Conservation (phyloP, 129 eudicot species). For the Sambucus nigra region DNA sequence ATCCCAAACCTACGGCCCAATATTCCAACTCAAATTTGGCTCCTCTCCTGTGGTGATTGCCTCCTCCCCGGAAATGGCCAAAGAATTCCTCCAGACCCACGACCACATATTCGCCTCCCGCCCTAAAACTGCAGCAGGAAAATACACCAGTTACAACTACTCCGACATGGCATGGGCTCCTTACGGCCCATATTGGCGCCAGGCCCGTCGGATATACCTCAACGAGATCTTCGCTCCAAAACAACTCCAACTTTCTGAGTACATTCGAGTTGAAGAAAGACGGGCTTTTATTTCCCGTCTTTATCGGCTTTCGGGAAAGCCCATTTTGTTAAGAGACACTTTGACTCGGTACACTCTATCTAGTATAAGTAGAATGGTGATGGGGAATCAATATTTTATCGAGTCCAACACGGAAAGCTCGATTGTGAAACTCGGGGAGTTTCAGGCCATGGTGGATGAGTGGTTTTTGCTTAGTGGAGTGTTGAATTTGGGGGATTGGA, state of each 20-base stretch:
- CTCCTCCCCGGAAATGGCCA: constrained; percentile 44
- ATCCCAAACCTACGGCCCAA: constrained; percentile 38
- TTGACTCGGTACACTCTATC: constrained; percentile 1
- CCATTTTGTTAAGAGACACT: constrained; percentile 10
- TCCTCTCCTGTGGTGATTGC: constrained; percentile 30
- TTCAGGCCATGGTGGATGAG: constrained; percentile 3
- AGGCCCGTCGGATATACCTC: constrained; percentile 29
- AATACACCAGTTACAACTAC: constrained; percentile 28
- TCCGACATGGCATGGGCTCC: constrained; percentile 38
- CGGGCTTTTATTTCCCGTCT: too few relatives aligned
- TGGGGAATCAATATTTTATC: constrained; percentile 10
- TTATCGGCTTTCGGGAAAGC: constrained; percentile 11
- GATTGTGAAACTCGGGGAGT: background rate
- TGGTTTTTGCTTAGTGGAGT: too few relatives aligned
- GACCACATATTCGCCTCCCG: constrained; percentile 45
- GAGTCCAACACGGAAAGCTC: background rate
- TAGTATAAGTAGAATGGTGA: constrained; percentile 11
- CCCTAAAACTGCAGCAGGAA: constrained; percentile 40
- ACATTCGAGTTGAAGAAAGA: constrained; percentile 29
- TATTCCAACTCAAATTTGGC: constrained; percentile 39
- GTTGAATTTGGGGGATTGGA: constrained; percentile 9
- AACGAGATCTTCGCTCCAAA: constrained; percentile 31
- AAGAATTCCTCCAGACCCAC: too few relatives aligned
- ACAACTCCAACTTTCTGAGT: too few relatives aligned
- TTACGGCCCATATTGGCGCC: constrained; percentile 38